These are phyloP conservation scores for Podaxis pistillaris DNA, from an alignment of 768 basidiomycete species.

Conservation along the genomic window DNA sequence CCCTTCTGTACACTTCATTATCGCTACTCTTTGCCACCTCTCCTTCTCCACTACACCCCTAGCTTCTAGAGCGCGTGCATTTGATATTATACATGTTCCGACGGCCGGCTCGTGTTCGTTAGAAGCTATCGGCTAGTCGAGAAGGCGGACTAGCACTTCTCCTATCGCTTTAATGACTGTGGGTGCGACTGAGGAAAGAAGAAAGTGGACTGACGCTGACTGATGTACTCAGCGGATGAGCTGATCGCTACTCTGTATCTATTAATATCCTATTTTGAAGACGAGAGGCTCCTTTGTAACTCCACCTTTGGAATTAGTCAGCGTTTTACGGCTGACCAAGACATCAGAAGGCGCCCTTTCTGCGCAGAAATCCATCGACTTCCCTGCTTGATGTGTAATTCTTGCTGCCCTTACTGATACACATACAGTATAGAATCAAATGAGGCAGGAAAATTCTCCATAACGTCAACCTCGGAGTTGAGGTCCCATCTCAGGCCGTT, in stretches of 20 bases:
- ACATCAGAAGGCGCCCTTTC: too few species aligned
- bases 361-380: too few species aligned
- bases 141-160: background rate
- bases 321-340: too few species aligned
- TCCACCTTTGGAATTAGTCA: too few species aligned
- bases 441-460: too few species aligned
- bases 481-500: background rate
- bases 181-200: background rate
- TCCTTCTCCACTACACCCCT: background rate
- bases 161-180: background rate
- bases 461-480: background rate
- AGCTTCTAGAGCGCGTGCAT: background rate
- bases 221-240: too few species aligned
- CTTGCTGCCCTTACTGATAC: too few species aligned
- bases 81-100: background rate
- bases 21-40: background rate
- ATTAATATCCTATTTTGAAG: too few species aligned
- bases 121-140: background rate
- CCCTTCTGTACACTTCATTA: background rate
- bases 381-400: too few species aligned
- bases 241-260: too few species aligned
- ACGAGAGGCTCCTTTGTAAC: too few species aligned
- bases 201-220: background rate
- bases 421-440: too few species aligned
- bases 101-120: background rate